Percentiles rank a stretch among this genome's conserved stretches.
Conservation (phyloP, 1,284 basidiomycete species). For the Ganoderma boninense region DNA sequence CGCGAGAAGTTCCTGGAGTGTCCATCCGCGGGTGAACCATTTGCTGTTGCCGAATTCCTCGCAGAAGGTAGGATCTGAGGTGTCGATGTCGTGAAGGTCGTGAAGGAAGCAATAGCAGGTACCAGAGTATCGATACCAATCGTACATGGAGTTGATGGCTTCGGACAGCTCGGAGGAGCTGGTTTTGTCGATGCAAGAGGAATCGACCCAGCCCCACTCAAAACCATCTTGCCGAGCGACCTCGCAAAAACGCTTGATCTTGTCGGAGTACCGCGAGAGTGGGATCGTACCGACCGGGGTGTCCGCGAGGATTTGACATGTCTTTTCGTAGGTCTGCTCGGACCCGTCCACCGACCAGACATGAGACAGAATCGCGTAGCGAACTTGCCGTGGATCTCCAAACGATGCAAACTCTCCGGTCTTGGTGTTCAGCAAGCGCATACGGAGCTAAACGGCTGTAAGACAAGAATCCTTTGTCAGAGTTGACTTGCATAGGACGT, state of each 20-base stretch:
- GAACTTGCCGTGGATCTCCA: not conserved
- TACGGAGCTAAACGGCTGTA: not conserved
- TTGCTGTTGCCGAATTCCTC: constrained; percentile 7
- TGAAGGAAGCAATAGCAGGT: constrained; percentile 16
- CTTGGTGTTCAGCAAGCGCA: constrained; percentile 7
- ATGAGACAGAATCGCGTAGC: constrained; percentile 11
- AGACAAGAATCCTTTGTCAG: not conserved
- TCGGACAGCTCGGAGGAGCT: constrained; percentile 22
- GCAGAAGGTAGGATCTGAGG: not conserved
- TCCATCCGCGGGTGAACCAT: constrained; percentile 16
- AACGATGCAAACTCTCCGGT: constrained; percentile 6
- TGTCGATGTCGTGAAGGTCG: constrained; percentile 14
- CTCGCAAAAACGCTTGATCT: constrained; percentile 14
- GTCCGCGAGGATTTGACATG: not conserved
- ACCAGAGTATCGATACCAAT: constrained; percentile 11
- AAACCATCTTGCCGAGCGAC: constrained; percentile 11
- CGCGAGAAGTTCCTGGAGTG: constrained; percentile 12
- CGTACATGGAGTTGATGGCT: constrained; percentile 16
- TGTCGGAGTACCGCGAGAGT: constrained; percentile 1
- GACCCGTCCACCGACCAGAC: constrained; percentile 2
- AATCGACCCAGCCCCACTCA: constrained; percentile 12
- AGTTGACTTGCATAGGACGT: not conserved
- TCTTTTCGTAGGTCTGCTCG: constrained; percentile 1
- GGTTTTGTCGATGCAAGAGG: constrained; percentile 13
- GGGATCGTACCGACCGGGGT: not conserved